A percentile compares a stretch with the other conserved stretches of the same genome.
Evolutionary conservation across 805 yeast species (phyloP).

Genomic region (Sugiyamaella qingdaonensis): DNA sequence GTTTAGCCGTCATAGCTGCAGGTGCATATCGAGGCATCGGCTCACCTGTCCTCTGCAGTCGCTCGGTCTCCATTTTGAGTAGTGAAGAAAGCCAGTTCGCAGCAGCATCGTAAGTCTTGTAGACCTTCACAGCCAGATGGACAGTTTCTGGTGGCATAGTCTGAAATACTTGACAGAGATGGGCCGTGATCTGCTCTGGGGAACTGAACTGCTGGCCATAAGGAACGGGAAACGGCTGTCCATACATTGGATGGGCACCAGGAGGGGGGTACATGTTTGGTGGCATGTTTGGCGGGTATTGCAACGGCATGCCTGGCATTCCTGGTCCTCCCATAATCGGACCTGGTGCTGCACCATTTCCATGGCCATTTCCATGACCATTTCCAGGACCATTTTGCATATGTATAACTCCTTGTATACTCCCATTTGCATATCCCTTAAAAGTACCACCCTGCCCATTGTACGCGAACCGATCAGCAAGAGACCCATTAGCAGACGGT

Average conservation of each 20-base stretch:
- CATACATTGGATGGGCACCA: background rate
- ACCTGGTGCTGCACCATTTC: conserved; percentile 4
- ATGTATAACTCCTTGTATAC: no score
- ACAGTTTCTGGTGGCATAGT: conserved; percentile 8
- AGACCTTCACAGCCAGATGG: conserved; percentile 18
- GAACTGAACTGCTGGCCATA: background rate
- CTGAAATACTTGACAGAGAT: conserved; percentile 2
- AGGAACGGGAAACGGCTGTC: background rate
- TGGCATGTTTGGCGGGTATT: background rate
- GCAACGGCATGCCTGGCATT: background rate
- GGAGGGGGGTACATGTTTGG: background rate
- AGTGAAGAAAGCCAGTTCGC: conserved; percentile 30
- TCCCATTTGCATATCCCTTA: background rate
- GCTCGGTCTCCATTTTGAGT: conserved; percentile 25
- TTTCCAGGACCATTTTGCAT: no score
- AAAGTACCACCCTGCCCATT: background rate
- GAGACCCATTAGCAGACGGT: conserved; percentile 1
- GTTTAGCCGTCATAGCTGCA: conserved; percentile 24
- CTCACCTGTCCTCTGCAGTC: conserved; percentile 11
- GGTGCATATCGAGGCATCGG: conserved; percentile 5
- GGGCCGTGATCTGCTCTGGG: conserved; percentile 1
- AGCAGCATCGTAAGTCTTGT: conserved; percentile 33
- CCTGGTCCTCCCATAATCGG: background rate
- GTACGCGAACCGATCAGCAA: conserved; percentile 15
- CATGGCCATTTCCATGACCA: conserved; percentile 9